Base-by-base conservation (phyloP, 768 basidiomycete species). In the Brasilioporus rufonigricans region DNA sequence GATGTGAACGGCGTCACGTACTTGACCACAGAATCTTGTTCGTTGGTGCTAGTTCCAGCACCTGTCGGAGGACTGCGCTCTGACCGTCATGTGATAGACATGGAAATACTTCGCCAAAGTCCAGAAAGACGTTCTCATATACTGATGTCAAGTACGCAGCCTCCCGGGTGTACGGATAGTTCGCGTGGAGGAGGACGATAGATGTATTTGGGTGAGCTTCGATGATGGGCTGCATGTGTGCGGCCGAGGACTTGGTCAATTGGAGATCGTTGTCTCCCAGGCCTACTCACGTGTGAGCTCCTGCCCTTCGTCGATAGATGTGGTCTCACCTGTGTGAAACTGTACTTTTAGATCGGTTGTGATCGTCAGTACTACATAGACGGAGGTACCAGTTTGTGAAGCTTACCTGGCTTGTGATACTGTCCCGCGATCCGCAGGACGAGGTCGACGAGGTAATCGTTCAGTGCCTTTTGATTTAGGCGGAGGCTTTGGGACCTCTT, bases 11-110 rank as follows among this genome's bases (percentile, higher is more conserved):
- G n/a, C 1, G 27, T 23, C 44, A 4, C 39, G 59, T 61, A 89
- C 89, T 89, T 5, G 87, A 90, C 86, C 87, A 92, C 73, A 92
- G 65, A 26, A 91, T 81, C 65, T 91, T 92, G 65, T 84, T 89
- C 27, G 84, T 89, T 13, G 90, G 90, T 18, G 79, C 74, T 14
- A 90, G 70, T 67, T 91, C 90, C 2, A 91, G 71, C 21, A 88
- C 72, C 64, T 91, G 82, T 24, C 75, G 77, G 27, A 91, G 68
- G 44, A 85, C 76, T 0, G 68, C 62, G 12, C 80, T 74, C 66
- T 91, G 89, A 3, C 88, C 90, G 7, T 79, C 75, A 0, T 71
- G 74, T 0, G 85, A 86, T 39, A 91, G 32, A 72, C 51, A 81
- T 73, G 0, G 88, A 57, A 89, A 91, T 19, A 90, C 74, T 79